Conservation (phyloP, 306 rosid genomes). For the Cicer pinnatifidum region DNA sequence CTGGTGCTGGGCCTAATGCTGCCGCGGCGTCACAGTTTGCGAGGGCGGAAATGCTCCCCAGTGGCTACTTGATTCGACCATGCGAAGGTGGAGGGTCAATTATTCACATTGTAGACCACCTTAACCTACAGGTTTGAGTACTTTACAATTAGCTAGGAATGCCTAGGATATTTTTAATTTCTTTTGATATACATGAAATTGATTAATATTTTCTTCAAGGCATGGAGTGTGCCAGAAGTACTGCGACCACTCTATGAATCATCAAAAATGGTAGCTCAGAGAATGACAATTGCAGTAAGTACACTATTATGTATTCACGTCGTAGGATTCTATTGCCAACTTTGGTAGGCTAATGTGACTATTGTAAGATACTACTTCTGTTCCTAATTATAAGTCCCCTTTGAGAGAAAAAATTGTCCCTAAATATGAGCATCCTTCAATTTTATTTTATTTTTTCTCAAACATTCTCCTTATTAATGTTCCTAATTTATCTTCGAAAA, state of each 20-base stretch:
- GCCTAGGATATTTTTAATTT: background rate
- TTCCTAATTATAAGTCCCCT: too few relatives aligned
- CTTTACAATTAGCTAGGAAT: background rate
- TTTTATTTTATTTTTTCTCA: too few relatives aligned
- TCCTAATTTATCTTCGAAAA: too few relatives aligned
- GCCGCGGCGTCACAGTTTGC: conserved; percentile 81
- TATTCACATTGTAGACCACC: conserved; percentile 94
- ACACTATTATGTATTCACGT: background rate
- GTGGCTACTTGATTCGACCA: conserved; percentile 97
- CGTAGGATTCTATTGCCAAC: background rate
- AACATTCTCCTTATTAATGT: too few relatives aligned
- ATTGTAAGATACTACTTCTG: background rate
- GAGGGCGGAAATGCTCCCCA: conserved; percentile 90
- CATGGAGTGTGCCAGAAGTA: conserved; percentile 99
- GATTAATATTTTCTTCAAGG: conserved; percentile 50
- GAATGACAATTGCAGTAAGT: conserved; percentile 89
- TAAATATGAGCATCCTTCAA: too few relatives aligned
- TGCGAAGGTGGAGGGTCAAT: conserved; percentile 99
- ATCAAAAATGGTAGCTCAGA: conserved; percentile 86
- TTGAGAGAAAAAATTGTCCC: too few relatives aligned
- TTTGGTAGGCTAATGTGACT: conserved; percentile 1
- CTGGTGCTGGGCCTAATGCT: conserved; percentile 85
- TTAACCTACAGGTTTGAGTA: conserved; percentile 85
- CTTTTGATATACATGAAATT: conserved; percentile 19
- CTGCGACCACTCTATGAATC: conserved; percentile 94